These are phyloP conservation scores for Mycocentrospora acerina DNA, from an alignment of 2,329 filamentous ascomycete species.

Conservation along the genomic window DNA sequence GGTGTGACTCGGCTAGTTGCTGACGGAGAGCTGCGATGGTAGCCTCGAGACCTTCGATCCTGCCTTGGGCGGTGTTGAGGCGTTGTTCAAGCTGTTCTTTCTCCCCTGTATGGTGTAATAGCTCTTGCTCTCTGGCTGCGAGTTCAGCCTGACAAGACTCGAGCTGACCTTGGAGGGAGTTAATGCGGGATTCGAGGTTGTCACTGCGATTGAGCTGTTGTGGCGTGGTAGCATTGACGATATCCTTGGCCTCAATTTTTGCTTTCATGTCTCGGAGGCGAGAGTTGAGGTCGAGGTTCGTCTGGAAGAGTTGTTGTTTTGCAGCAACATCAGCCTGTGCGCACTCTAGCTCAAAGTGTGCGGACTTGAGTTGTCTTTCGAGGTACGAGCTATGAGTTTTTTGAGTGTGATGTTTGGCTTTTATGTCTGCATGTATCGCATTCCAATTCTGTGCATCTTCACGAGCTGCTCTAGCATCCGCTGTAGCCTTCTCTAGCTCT, in stretches of 20 bases:
- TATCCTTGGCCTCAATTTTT: slow-evolving; percentile 16
- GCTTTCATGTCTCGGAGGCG: slow-evolving; percentile 20
- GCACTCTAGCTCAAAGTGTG: slow-evolving; percentile 29
- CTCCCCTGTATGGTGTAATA: slow-evolving; percentile 23
- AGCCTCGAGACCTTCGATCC: slow-evolving; percentile 32
- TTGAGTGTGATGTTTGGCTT: slow-evolving; percentile 10
- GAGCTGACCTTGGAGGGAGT: slow-evolving; percentile 23
- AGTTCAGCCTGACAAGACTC: slow-evolving; percentile 20
- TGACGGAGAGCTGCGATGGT: slow-evolving; percentile 31
- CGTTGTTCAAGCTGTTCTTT: slow-evolving; percentile 28
- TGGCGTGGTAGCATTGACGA: slow-evolving; percentile 1
- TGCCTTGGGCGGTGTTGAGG: slow-evolving; percentile 28
- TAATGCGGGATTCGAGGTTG: slow-evolving; percentile 7
- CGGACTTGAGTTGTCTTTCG: slow-evolving; percentile 22
- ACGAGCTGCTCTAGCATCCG: slow-evolving; percentile 26
- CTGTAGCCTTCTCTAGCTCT: slow-evolving; percentile 28
- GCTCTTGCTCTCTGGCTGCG: slow-evolving; percentile 26
- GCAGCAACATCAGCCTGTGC: slow-evolving; percentile 25
- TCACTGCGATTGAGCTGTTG: slow-evolving; percentile 3
- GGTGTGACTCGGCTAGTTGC: slow-evolving; percentile 36
- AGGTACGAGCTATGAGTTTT: slow-evolving; percentile 20
- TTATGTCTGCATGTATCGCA: slow-evolving; percentile 7
- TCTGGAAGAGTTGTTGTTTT: slow-evolving; percentile 29
- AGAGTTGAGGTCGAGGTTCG: slow-evolving; percentile 24
- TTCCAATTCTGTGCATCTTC: slow-evolving; percentile 20